Evolutionary conservation across 352 stramenopile species (phyloP), one percentile per base, ranked within the genome.

Genomic region (Blastocystis sp.): DNA sequence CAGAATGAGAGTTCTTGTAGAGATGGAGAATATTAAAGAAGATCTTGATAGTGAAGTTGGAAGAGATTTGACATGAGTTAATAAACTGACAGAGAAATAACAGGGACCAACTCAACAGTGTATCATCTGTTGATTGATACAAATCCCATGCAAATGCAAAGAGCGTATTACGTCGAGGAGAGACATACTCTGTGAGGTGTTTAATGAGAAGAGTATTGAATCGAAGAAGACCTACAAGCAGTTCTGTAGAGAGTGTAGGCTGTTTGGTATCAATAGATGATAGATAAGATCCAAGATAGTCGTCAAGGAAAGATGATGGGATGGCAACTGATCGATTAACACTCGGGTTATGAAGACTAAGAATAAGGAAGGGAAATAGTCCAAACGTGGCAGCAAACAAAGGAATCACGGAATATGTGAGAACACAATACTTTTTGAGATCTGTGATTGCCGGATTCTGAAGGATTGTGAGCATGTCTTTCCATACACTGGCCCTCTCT

Each of bases 1-100:
- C 42, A 17, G 24, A 37, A 37, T 51, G 22, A 15, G n/a, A 51
- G 15, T 66, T 64, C 27, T 51, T 53, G 33, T 53, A 84, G 0
- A 84, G 44, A 44, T 84, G 44, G 15, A 84, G 33, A 15, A 84
- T 84, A 24, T 68, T 84, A 22, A 64, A 40, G 56, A 69, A 84
- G 4, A 84, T 53, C 15, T 44, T 33, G 11, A 42, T 33, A 13
- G 54, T 60, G 24, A 66, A 37, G 0, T n/a, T 22, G 33, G n/a
- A 54, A 2, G 11, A 54, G 30, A 33, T 66, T 22, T 66, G 6
- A 24, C 48, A 58, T 13, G 73, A 35, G 56, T 68, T 44, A 11
- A 68, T 62, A 35, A 53, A 84, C 24, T 84, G 73, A 37, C 73
- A 84, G 9, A 54, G 51, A n/a, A 84, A 84, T 30, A 68, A 66